Evolutionary conservation across 1,139 yeast species (phyloP).

Genomic region (Blastobotrys apis): DNA sequence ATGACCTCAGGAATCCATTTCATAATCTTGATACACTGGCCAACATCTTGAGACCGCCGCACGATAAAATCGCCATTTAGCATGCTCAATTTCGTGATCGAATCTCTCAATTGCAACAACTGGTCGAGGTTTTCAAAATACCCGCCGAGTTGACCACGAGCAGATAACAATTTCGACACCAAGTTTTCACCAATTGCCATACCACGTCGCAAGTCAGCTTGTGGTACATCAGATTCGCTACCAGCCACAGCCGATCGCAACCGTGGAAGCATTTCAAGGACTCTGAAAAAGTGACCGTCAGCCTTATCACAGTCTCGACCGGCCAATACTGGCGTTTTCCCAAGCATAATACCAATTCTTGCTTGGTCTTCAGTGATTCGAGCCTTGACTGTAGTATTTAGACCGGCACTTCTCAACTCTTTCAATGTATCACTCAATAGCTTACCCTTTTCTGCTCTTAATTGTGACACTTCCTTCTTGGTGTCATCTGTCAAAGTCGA

Average conservation of each 20-base stretch:
- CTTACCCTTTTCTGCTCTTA: conserved; percentile 76
- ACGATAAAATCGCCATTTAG: conserved; percentile 2
- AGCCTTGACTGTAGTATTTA: conserved; percentile 60
- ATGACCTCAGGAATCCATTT: conserved; percentile 12
- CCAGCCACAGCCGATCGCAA: conserved; percentile 58
- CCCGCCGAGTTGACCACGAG: conserved; percentile 3
- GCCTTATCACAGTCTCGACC: conserved; percentile 41
- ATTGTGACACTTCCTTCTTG: conserved; percentile 65
- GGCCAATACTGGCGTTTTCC: conserved; percentile 46
- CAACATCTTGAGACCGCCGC: not conserved
- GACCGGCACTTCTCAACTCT: conserved; percentile 70
- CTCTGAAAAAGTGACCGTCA: conserved; percentile 62
- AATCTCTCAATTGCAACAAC: not conserved
- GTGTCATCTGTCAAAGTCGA: conserved; percentile 61
- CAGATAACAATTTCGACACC: conserved; percentile 41
- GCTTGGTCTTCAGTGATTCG: conserved; percentile 61
- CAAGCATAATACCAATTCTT: conserved; percentile 58
- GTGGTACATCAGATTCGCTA: conserved; percentile 69
- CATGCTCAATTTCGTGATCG: not conserved
- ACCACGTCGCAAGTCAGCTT: conserved; percentile 68
- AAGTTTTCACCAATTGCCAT: conserved; percentile 77
- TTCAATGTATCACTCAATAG: conserved; percentile 70
- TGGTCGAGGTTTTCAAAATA: not conserved
- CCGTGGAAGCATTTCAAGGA: conserved; percentile 77
- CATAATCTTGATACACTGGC: not conserved